Evolutionary conservation across 1,284 basidiomycete genomes (phyloP), one percentile per base, ranked within the genome.

Genomic region (Golubevia pallescens): DNA sequence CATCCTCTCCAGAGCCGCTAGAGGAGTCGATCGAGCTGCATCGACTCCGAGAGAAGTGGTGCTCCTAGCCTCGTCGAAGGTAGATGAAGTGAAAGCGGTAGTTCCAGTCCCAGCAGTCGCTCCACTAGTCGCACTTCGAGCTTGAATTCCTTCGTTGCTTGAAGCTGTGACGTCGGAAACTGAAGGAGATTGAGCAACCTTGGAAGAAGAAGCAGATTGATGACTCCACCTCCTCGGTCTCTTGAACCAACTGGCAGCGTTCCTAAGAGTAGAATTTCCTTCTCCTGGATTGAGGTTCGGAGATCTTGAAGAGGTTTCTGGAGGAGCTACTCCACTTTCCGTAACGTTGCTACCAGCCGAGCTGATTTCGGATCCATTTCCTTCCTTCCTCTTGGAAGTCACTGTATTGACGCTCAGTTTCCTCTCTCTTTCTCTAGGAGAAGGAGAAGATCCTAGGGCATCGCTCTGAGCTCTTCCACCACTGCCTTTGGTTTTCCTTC

Each of bases 351-450:
- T 48, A 10, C 42, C 42, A 48, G 42, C 16, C 8, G 42, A 48
- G 42, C 42, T 48, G 42, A 48, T 48, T 16, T 48, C 42, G 16
- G 42, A 24, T 55, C 21, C 14, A 21, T 42, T 38, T 10, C n/a
- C 23, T 14, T 19, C 58, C 13, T 42, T 14, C 20, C 48, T 32
- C 7, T 60, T 32, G 8, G 69, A 68, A 56, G 67, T 62, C 21
- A 71, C 62, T 4, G 69, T 73, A 55, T 70, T 67, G 13, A 66
- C 74, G 70, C 74, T 76, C 21, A 60, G 42, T 19, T 75, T 73
- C 23, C 62, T 63, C 28, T 28, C 28, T 28, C 28, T 28, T 6
- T 21, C 51, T 16, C 65, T 57, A 66, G 66, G 73, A 1, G 66
- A 56, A 1, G 65, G 62, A 13, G 61, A 20, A 8, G 58, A 61